Conservation (phyloP, 371 early-diverging fungal species). For the Mortierella sp. region DNA sequence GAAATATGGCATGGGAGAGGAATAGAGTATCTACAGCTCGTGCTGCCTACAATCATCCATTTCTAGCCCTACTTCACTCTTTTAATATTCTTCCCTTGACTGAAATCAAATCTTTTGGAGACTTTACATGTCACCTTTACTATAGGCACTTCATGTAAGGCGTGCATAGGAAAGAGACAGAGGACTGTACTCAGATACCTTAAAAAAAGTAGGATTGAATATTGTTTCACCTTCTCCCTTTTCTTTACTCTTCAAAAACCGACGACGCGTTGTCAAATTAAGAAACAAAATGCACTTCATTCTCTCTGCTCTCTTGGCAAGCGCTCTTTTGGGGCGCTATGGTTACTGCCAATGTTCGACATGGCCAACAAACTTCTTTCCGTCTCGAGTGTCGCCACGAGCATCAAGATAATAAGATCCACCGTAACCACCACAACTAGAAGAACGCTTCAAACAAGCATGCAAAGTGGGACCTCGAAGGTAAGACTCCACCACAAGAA, state of each 20-base stretch:
- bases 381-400: constrained; percentile 34
- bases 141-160: background rate
- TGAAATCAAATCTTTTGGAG: constrained; percentile 1
- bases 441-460: constrained; percentile 12
- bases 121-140: background rate
- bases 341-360: constrained; percentile 23
- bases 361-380: constrained; percentile 35
- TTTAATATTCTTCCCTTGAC: constrained; percentile 41
- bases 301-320: constrained; percentile 39
- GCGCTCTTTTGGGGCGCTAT: constrained; percentile 24
- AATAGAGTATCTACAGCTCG: constrained; percentile 4
- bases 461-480: constrained; percentile 1
- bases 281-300: constrained; percentile 37
- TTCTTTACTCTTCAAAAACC: background rate
- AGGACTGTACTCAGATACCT: background rate
- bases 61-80: background rate
- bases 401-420: background rate
- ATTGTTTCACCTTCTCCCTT: background rate
- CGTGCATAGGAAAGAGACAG: background rate
- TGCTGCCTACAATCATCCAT: background rate
- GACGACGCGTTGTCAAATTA: background rate
- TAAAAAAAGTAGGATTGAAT: background rate
- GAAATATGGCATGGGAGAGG: background rate
- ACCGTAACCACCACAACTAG: constrained; percentile 16
- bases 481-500: constrained; percentile 13